Evolutionary conservation across 106 monocot genomes (phyloP), one percentile per base, ranked within the genome.

Genomic region (Dioscorea dumetorum): DNA sequence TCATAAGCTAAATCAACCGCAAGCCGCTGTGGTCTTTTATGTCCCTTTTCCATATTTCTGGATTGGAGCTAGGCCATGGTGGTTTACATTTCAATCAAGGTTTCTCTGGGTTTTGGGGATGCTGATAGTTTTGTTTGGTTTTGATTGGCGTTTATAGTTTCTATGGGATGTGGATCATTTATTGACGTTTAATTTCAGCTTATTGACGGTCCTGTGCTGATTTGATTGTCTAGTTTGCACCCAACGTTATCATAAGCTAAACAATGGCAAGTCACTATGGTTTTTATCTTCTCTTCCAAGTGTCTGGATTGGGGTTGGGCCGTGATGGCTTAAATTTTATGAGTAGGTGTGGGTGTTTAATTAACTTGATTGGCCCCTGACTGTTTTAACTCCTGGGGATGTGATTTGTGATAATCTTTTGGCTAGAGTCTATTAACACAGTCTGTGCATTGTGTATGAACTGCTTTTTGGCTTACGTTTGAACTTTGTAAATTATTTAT

Each of bases 131-230:
- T 41, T 41, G 41, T 10, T 10, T 41, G 41, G 41, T 41, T 41
- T 34, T 34, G 3, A 41, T 41, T 41, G 41, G 41, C 5, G 10
- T 10, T 6, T 0, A 41, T 34, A 41, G 41, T 41, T 41, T 41
- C 41, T 10, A 2, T 41, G 41, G 41, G 41, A 41, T 28, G 28
- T 28, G 28, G 28, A 3, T 28, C 2, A 3, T 34, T 3, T 28
- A 28, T 28, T 1, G 28, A 28, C 28, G 1, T 28, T 28, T 28
- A 3, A 3, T 28, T 28, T 28, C 2, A 28, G 28, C 69, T 69
- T 58, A 59, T 48, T 57, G 69, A 69, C 58, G 57, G 69, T 69
- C 69, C 20, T 22, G 69, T 59, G 69, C 58, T 41, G 58, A 58
- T 69, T 35, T 16, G 69, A 58, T 21, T 35, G 0, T 21, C 1